phyloP scores from a whole-genome alignment of 2,329 filamentous ascomycete genomes.

The Macrophomina phaseolina region DNA sequence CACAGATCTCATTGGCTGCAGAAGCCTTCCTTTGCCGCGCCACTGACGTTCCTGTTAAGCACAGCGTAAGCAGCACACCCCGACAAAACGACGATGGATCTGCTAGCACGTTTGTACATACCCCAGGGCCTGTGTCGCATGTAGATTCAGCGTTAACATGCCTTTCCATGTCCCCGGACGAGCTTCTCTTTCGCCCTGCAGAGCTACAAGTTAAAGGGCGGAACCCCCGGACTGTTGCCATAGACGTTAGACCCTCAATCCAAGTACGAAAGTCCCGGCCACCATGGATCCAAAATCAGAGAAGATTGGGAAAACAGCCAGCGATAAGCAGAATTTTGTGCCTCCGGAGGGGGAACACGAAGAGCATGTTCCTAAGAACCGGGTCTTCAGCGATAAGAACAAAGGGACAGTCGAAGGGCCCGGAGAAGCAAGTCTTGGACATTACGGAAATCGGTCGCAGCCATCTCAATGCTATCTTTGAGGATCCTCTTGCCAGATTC shows the following conservation, averaged over 20 bases:
- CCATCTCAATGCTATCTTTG: constrained; percentile 40
- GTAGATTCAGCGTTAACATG: neutral
- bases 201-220: neutral
- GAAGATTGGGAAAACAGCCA: neutral
- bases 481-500: constrained; percentile 62
- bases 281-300: neutral
- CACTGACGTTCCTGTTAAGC: constrained; percentile 2
- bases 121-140: neutral
- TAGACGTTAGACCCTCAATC: neutral
- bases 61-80: neutral
- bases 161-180: neutral
- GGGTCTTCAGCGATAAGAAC: too few relatives aligned
- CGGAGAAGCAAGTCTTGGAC: neutral
- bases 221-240: neutral
- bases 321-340: neutral
- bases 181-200: neutral
- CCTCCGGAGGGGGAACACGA: too few relatives aligned
- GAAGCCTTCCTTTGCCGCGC: neutral
- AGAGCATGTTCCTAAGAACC: too few relatives aligned
- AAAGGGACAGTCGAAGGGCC: neutral
- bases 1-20: neutral
- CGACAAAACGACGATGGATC: neutral
- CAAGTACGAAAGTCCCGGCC: neutral
- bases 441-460: neutral
- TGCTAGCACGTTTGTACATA: neutral